Percentiles rank a stretch among this genome's conserved stretches.
Evolutionary conservation across 768 basidiomycete species (phyloP).

Genomic region (Cystoderma amianthinum): DNA sequence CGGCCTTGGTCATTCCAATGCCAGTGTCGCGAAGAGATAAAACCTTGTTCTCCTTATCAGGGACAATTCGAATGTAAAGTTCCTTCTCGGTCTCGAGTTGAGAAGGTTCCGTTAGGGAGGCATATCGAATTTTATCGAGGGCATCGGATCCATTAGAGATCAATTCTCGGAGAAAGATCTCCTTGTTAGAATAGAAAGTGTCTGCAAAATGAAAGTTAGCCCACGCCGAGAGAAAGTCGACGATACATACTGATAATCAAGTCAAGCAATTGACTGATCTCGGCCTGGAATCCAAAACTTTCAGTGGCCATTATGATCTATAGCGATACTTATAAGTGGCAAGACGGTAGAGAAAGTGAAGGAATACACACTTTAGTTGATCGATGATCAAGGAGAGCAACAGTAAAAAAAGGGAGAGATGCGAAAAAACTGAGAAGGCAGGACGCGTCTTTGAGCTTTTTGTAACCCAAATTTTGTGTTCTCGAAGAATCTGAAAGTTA

Average conservation of each 20-base stretch:
- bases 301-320: constrained; percentile 60
- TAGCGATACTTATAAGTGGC: constrained; percentile 2
- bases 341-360: constrained; percentile 3
- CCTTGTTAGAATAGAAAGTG: constrained; percentile 99
- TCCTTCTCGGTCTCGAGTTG: constrained; percentile 90
- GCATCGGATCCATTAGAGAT: constrained; percentile 98
- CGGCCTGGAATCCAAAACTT: constrained; percentile 96
- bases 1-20: constrained; percentile 99
- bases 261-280: constrained; percentile 98
- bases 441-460: constrained; percentile 21
- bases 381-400: constrained; percentile 15
- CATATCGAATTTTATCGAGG: constrained; percentile 97
- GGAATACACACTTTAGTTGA: constrained; percentile 8
- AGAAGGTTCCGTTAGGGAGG: constrained; percentile 89
- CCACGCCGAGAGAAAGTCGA: constrained; percentile 2
- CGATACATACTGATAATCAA: constrained; percentile 86
- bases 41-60: constrained; percentile 93
- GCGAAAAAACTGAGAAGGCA: constrained; percentile 16
- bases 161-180: constrained; percentile 98
- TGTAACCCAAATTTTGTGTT: constrained; percentile 33
- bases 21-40: constrained; percentile 92
- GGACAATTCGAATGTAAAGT: constrained; percentile 88
- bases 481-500: constrained; percentile 44
- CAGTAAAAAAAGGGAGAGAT: constrained; percentile 11
- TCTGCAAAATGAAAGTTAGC: constrained; percentile 36